These are phyloP conservation scores for Teratosphaeria nubilosa DNA, from an alignment of 2,329 filamentous ascomycete genomes.

Conservation along the genomic window DNA sequence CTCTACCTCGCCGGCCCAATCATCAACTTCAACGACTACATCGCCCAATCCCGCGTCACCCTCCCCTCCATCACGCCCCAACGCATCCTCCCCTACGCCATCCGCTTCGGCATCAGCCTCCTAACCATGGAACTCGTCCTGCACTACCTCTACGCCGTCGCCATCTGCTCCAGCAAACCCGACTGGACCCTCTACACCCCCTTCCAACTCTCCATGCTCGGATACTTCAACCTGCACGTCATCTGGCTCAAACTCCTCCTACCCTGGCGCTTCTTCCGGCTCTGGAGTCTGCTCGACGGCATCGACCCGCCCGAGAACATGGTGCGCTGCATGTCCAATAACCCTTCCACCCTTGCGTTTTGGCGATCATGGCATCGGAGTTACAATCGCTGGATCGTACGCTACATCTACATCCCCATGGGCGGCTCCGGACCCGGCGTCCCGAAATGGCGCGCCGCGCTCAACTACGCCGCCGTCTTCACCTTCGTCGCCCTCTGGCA, in stretches of 20 bases:
- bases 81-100: conserved; percentile 69
- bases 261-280: conserved; percentile 94
- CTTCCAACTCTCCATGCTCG: conserved; percentile 78
- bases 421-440: conserved; percentile 51
- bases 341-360: conserved; percentile 82
- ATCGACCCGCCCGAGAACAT: conserved; percentile 97
- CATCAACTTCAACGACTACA: conserved; percentile 95
- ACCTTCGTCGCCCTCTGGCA: conserved; percentile 98
- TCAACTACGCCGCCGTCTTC: conserved; percentile 77
- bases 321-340: conserved; percentile 91
- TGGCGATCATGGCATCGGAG: conserved; percentile 95
- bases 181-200: conserved; percentile 77
- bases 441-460: conserved; percentile 49
- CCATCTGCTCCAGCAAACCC: conserved; percentile 73
- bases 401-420: conserved; percentile 88
- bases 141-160: conserved; percentile 87
- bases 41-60: conserved; percentile 70
- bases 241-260: conserved; percentile 97
- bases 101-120: conserved; percentile 71
- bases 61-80: conserved; percentile 53
- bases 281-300: conserved; percentile 87
- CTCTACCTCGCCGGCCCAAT: conserved; percentile 90
- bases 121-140: conserved; percentile 84
- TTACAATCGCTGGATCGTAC: conserved; percentile 88
- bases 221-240: conserved; percentile 90